Evolutionary conservation across 1,284 basidiomycete genomes (phyloP), one percentile per base, ranked within the genome.

Genomic region (Ceratobasidium sp.): DNA sequence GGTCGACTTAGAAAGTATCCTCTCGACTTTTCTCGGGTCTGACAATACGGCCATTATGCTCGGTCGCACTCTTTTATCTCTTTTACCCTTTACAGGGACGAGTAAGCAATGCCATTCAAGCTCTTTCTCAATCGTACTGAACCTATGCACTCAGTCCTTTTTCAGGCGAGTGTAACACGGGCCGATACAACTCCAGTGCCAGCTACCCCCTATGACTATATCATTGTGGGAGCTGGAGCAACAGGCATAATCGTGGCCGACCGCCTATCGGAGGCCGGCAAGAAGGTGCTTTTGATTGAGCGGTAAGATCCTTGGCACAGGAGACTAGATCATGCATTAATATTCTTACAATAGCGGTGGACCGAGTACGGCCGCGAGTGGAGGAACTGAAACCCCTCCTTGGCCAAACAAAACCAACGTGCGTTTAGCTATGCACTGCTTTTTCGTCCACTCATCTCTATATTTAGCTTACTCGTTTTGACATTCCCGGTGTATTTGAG

Each of bases 311-410:
- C 20, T 52, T 52, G 13, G 20, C 6, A 52, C 9, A 7, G 23
- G 9, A n/a, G 26, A 2, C n/a, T 5, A 26, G 12, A 26, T 23
- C 5, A 12, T 23, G 42, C 42, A 7, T 12, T 46, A 5, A 15
- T 15, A 52, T 52, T 52, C 46, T 65, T 13, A 26, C 12, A 10
- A 13, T 62, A 73, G 90, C 78, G 91, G 91, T 74, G 90, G 90
- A 0, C 90, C 91, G 1, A 89, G 88, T 80, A 89, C 89, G n/a
- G 87, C 86, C 26, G 84, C 88, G 79, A 91, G 90, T 20, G 90
- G 91, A 20, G 91, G 90, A n/a, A 88, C 84, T 17, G 90, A 91
- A 81, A 85, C 86, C 67, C 87, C 90, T 1, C 83, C 85, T 4
- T 91, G 90, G 90, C 83, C 88, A 0, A 81, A 83, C 68, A 87